Evolutionary conservation across 495 filamentous ascomycete species (phyloP), one percentile per base, ranked within the genome.

Genomic region (Terfezia boudieri): DNA sequence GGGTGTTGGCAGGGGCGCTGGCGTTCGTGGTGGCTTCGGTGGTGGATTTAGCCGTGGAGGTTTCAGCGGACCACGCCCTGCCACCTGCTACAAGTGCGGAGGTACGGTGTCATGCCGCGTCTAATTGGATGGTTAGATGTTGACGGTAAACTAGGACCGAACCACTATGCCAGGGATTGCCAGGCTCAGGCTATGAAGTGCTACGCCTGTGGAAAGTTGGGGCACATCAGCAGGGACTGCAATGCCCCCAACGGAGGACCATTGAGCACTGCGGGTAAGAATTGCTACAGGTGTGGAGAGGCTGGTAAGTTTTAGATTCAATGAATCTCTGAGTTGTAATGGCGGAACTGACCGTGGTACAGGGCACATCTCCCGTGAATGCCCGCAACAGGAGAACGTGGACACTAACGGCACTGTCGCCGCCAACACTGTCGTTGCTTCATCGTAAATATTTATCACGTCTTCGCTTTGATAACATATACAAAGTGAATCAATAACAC

Each of bases 121-220:
- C 26, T 32, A 32, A 32, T 32, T 1, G 26, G 7, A 7, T 32
- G 26, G 20, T 7, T 32, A 4, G 26, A 32, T 32, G 4, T 32
- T 32, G 26, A 32, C 26, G 26, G 26, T 32, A 2, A 32, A 32
- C 8, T 49, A 63, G 61, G 90, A 11, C 92, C 90, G 50, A 99
- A 99, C 74, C 92, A 99, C 70, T 99, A 86, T 64, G 90, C 92
- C 52, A 83, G 92, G 57, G 92, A 99, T 68, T 99, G 92, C 74
- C 92, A 99, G 72, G 90, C 90, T 58, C 92, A 96, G 71, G 87
- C 89, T 54, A 94, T 94, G 87, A 99, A 99, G 71, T 99, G 92
- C 77, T 99, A 96, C 68, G 89, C 92, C 59, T 99, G 92, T 68
- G 92, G 92, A 66, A 98, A 98, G 72, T 78, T 94, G 52, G 90